Evolutionary conservation across 2,329 filamentous ascomycete genomes (phyloP), one percentile per base, ranked within the genome.

Genomic region (Trichoderma brevicompactum): DNA sequence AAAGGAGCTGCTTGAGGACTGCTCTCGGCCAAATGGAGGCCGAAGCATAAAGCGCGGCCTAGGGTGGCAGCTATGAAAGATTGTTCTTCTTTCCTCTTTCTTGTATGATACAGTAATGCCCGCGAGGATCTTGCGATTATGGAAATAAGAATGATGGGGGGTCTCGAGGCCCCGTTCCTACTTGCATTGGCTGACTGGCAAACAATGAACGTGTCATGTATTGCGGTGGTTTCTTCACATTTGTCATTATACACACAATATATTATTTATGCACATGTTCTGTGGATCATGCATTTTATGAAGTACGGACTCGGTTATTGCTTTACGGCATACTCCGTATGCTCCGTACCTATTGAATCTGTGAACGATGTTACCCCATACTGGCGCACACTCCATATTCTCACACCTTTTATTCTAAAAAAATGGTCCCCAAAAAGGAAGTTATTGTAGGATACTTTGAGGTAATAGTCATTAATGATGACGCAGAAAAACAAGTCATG

Each of bases 41-140:
- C 23, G 58, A 63, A 64, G 64, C 64, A 66, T 64, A 66, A 63
- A 66, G 59, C 43, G 49, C 49, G 55, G 34, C 34, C 64, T 52
- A 8, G 34, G 19, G 43, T 19, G 62, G 53, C 43, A 50, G 44
- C 62, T n/a, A 61, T 40, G 55, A 59, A 58, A 50, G 64, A 63
- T 40, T 59, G 49, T 50, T 60, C 19, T 60, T 17, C 13, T 60
- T 50, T n/a, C 32, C 15, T 50, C 28, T 46, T 38, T 61, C 17
- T 62, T 65, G 64, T 65, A 65, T 65, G 64, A 65, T 59, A 65
- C 55, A 65, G 15, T 53, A 60, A 60, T 59, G 54, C 54, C 48
- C 55, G 63, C 63, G 63, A 60, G 40, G 49, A 48, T 44, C 50
- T 53, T 36, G 54, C 54, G 17, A 40, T 46, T 9, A 65, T 28